Evolutionary conservation across 768 basidiomycete genomes (phyloP).

Genomic region (Phanerodontia chrysosporium): DNA sequence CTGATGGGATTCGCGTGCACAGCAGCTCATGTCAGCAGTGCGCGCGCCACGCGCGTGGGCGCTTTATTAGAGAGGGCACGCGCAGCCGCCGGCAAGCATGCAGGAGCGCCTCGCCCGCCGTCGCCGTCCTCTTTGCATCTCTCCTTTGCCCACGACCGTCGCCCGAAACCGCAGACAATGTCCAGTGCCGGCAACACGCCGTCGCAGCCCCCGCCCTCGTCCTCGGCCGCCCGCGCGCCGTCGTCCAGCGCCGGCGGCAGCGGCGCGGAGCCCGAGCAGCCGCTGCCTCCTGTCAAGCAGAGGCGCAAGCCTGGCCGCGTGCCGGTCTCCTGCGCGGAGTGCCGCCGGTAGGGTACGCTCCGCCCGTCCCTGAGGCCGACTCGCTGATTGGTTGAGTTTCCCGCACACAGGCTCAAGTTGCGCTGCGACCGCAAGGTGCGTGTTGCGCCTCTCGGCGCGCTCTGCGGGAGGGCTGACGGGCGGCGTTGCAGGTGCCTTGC

Average conservation of each 20-base stretch:
- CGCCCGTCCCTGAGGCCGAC: background rate
- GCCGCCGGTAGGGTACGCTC: slow-evolving; percentile 25
- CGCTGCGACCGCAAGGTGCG: slow-evolving; percentile 30
- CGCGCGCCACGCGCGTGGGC: no score
- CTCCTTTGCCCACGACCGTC: background rate
- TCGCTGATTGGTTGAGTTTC: background rate
- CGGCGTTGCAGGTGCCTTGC: slow-evolving; percentile 58
- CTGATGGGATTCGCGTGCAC: no score
- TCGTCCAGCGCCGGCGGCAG: background rate
- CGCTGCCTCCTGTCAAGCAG: slow-evolving; percentile 19
- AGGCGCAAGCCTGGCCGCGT: slow-evolving; percentile 47
- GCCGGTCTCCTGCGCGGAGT: slow-evolving; percentile 36
- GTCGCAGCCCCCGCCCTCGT: background rate
- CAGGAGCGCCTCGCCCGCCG: background rate
- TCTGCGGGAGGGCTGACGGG: background rate
- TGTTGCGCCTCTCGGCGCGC: background rate
- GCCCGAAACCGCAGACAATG: background rate
- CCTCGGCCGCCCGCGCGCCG: background rate
- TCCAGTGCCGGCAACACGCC: background rate
- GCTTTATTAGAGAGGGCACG: no score
- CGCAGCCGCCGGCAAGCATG: no score
- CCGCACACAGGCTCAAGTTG: slow-evolving; percentile 29
- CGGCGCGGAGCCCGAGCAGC: background rate
- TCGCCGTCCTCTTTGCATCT: background rate
- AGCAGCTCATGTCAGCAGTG: no score